Base-by-base conservation (phyloP, 768 basidiomycete genomes). In the Collybia mongolica region DNA sequence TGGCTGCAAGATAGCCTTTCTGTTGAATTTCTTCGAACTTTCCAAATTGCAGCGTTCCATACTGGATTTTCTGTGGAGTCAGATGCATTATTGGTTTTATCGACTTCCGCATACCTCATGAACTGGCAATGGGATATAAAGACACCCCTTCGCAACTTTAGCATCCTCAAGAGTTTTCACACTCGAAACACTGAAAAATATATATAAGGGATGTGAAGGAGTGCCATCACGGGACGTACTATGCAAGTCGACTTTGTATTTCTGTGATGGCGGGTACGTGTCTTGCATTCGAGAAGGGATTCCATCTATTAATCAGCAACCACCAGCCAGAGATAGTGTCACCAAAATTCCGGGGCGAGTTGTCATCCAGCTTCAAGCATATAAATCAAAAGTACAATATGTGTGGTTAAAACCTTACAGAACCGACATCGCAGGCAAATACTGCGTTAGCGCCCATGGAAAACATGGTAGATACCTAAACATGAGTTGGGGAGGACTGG, bases 241-340 rank as follows among this genome's bases (percentile, higher is more conserved):
- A 99, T 46, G 96, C 92, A 41, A 99, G 77, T 12, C 97, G 84
- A 65, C 88, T 86, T 68, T 96, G 94, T 48, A 97, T 93, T 65
- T 96, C 93, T 11, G 94, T 89, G 58, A 96, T 93, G 12, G 88
- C 85, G 28, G 94, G 94, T 15, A 96, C 80, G 48, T 78, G 82
- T 49, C 81, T 75, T 28, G 84, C 82, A 61, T 77, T 82, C 5
- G 90, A 89, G 64, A 94, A 94, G 0, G 93, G 93, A 61, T 94
- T 95, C 86, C 84, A 98, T 44, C 93, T 76, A 65, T 97, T 98
- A 53, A 98, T 63, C 45, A 98, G 72, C 15, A 98, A 79, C 90
- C 93, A 98, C 86, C 91, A 97, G 23, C 97, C 97, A 2, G 94
- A 97, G 2, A 99, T 79, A 1, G 90, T 86, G 60, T 99, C 97